Base-by-base conservation (phyloP, 305 asterid genomes). In the Rubia occidens region DNA sequence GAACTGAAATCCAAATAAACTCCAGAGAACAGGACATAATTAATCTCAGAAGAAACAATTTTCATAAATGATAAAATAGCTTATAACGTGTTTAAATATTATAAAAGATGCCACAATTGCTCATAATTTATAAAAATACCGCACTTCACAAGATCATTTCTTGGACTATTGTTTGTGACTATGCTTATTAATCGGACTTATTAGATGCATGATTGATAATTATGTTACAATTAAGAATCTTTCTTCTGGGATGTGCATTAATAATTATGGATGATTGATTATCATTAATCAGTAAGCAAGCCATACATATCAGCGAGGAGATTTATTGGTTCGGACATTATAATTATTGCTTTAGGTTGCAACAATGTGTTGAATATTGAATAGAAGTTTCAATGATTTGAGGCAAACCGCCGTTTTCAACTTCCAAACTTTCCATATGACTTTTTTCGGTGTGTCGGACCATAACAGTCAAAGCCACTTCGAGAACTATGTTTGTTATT, bases 341-440 rank as follows among this genome's bases (percentile, higher is more conserved):
- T 39, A 68, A 68, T 39, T 51, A 15, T 51, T 51, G 20, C 56
- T 51, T 51, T 51, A 9, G 21, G 56, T 51, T 51, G 56, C 17
- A 51, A 15, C 20, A 15, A 49, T 49, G 55, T 14, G 14, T 49
- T 49, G 55, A 67, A 56, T 43, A 61, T 47, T 56, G 39, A 64
- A 39, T 26, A 35, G 64, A 40, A 49, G 68, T 32, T 81, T 67
- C 78, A 76, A 78, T 76, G 66, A 78, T 81, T 66, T 32, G 53
- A 63, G 79, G 35, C 66, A 53, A 75, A 75, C 71, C 35, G 69
- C 74, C 58, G 20, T 5, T 51, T 17, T 1, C 9, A 51, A 51
- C 56, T 39, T 72, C 70, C 70, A 78, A 71, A 76, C 78, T 73
- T 66, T 78, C 51, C 81, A 66, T 60, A 69, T 74, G 76, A 72